Evolutionary conservation across 2,329 filamentous ascomycete species (phyloP).

Genomic region (Epichloe elymi): DNA sequence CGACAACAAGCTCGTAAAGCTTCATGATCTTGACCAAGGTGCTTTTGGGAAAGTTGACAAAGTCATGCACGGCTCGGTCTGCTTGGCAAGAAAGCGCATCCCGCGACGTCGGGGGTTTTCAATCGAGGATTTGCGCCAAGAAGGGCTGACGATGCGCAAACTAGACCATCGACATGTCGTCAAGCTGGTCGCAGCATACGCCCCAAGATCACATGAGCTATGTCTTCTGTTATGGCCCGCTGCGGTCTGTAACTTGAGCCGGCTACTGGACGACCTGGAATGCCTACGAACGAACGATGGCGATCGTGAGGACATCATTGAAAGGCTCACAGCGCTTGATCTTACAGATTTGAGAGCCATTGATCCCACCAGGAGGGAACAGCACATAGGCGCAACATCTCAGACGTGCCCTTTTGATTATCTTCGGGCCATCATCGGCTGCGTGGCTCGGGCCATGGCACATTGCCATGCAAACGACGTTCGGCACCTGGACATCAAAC

Average conservation of each 20-base stretch:
- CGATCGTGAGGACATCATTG: constrained; percentile 27
- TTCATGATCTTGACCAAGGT: constrained; percentile 28
- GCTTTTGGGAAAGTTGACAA: constrained; percentile 32
- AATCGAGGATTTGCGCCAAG: constrained; percentile 29
- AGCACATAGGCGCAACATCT: constrained; percentile 9
- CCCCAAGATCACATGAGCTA: constrained; percentile 24
- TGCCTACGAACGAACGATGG: constrained; percentile 23
- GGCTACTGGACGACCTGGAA: constrained; percentile 30
- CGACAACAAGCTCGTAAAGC: constrained; percentile 18
- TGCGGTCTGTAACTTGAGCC: constrained; percentile 31
- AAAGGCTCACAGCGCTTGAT: constrained; percentile 24
- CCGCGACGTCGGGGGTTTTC: constrained; percentile 22
- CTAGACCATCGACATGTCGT: constrained; percentile 35
- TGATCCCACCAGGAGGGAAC: constrained; percentile 13
- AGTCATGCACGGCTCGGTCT: constrained; percentile 26
- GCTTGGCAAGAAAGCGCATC: constrained; percentile 32
- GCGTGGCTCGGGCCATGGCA: constrained; percentile 28
- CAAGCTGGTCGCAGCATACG: constrained; percentile 33
- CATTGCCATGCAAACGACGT: constrained; percentile 29
- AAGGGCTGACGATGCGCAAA: constrained; percentile 33
- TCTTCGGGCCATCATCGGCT: constrained; percentile 29
- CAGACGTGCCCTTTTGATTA: constrained; percentile 26
- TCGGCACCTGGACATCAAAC: constrained; percentile 35
- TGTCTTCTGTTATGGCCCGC: constrained; percentile 35
- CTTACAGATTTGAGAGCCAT: constrained; percentile 24